phyloP scores from a whole-genome alignment of 2,329 filamentous ascomycete species.

The Nigrospora sphaerica region DNA sequence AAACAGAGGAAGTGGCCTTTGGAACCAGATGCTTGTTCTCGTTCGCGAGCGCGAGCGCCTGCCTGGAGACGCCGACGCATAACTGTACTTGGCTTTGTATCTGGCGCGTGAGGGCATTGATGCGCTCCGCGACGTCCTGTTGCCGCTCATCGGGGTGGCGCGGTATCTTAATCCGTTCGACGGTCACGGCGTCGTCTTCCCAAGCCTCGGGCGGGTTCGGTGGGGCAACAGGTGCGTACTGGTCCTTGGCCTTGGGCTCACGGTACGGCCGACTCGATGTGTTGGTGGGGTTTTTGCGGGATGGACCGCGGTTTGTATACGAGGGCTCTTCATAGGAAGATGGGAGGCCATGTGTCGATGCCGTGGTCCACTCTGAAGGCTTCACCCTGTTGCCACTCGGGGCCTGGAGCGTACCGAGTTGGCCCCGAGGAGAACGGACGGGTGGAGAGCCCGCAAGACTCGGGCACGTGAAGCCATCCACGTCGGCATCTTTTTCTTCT shows the following conservation, averaged over 20 bases:
- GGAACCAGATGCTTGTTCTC: slow-evolving; percentile 8
- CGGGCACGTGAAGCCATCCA: neutral
- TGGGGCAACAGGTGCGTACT: neutral
- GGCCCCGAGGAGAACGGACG: too few relatives aligned
- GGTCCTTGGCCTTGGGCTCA: neutral
- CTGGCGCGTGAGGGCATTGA: slow-evolving; percentile 4
- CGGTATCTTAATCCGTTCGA: slow-evolving; percentile 3
- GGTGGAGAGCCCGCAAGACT: neutral
- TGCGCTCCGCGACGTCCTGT: slow-evolving; percentile 8
- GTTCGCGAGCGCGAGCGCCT: slow-evolving; percentile 7
- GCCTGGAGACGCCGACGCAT: slow-evolving; percentile 7
- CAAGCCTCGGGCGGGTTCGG: neutral
- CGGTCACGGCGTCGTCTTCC: slow-evolving; percentile 4
- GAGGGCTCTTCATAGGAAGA: neutral
- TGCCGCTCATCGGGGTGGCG: slow-evolving; percentile 3
- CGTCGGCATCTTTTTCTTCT: neutral
- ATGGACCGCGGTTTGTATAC: neutral
- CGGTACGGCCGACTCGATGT: neutral
- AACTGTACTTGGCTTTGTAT: slow-evolving; percentile 5
- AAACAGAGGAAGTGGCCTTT: slow-evolving; percentile 3
- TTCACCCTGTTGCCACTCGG: too few relatives aligned
- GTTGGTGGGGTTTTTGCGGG: neutral
- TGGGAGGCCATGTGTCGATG: neutral
- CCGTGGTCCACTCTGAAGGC: too few relatives aligned
- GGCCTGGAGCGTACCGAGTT: too few relatives aligned